These are phyloP conservation scores for Pluteus cervinus DNA, from an alignment of 768 basidiomycete genomes.

Conservation along the genomic window DNA sequence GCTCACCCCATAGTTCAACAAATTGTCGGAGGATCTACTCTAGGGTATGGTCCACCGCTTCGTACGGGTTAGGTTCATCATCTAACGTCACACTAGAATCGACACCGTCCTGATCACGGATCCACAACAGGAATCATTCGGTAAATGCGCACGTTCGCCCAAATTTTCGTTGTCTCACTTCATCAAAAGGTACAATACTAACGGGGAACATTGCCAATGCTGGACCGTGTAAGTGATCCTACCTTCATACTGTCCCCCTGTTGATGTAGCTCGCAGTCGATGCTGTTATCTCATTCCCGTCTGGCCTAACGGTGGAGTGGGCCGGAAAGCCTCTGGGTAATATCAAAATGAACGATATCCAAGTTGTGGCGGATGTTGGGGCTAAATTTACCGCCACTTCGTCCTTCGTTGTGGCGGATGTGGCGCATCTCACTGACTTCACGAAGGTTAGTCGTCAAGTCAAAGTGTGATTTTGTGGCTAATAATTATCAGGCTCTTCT, in stretches of 20 bases:
- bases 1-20: slow-evolving; percentile 73
- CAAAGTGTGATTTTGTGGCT: slow-evolving; percentile 1
- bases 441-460: slow-evolving; percentile 40
- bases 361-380: slow-evolving; percentile 59
- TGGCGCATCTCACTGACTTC: slow-evolving; percentile 53
- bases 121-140: slow-evolving; percentile 51
- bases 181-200: slow-evolving; percentile 37
- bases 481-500: slow-evolving; percentile 36
- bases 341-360: slow-evolving; percentile 54
- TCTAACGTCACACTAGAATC: slow-evolving; percentile 30
- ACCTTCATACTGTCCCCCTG: not conserved
- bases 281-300: slow-evolving; percentile 58
- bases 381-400: slow-evolving; percentile 49
- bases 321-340: slow-evolving; percentile 48
- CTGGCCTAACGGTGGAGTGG: slow-evolving; percentile 60
- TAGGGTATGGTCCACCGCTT: slow-evolving; percentile 35
- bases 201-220: slow-evolving; percentile 62
- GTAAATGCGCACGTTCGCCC: slow-evolving; percentile 22
- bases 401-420: slow-evolving; percentile 52
- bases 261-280: slow-evolving; percentile 38
- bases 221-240: slow-evolving; percentile 55
- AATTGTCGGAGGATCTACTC: slow-evolving; percentile 50
- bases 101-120: slow-evolving; percentile 56
- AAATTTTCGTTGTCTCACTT: not conserved
- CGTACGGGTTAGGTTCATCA: not conserved